Evolutionary conservation across 2,329 filamentous ascomycete species (phyloP), one percentile per base, ranked within the genome.

Genomic region (Ophiostoma piceae): DNA sequence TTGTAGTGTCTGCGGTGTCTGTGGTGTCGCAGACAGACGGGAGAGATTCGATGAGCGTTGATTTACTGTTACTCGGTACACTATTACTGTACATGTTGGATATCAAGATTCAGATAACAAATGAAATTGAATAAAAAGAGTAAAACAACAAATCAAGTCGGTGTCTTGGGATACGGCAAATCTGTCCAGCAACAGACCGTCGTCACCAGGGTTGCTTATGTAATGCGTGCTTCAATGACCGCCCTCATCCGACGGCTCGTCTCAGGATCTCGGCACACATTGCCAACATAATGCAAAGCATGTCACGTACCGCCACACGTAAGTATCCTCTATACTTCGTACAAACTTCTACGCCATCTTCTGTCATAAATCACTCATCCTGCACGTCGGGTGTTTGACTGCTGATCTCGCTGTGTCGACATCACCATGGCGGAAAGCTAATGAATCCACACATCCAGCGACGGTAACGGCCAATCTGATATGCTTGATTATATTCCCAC

Each of bases 1-100:
- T 6, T 9, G 19, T 19, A 22, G 1, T 11, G 2, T 9, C 6
- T 16, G 4, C 1, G 14, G 32, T 35, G 32, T 19, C 12, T 8
- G 16, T 19, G 35, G 1, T 11, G 2, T 19, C 14, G 5, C 22
- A 35, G 26, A 62, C n/a, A 57, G 51, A 29, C 16, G 2, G 11
- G 26, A 16, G 26, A 39, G 32, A 39, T 65, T 37, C 5, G 11
- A 65, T n/a, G 43, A 65, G 62, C 62, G 62, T 65, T 65, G 62
- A 39, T 65, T 65, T 62, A 62, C 26, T 62, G 57, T 32, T 62
- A 35, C 26, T 62, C 54, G 54, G 57, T 62, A 62, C 57, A 32
- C n/a, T 22, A 57, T 62, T 26, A 19, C 26, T 62, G 26, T 62
- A 35, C 57, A 32, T 26, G 11, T 62, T 62, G 57, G 51, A 62